Conservation (phyloP, 495 filamentous ascomycete genomes). For the Neurospora africana region DNA sequence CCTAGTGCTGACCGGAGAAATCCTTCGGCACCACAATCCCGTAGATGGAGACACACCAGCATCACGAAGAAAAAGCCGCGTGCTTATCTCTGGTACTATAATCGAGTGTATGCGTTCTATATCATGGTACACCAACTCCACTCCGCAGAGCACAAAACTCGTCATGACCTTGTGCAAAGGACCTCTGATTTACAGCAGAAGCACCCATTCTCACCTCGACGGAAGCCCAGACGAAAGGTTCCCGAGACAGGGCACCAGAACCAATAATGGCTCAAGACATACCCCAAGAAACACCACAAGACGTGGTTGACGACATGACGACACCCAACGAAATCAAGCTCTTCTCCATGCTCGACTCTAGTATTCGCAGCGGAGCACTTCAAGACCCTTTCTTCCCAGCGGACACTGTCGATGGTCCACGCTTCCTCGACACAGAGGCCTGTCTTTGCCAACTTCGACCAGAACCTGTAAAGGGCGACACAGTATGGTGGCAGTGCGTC, state of each 20-base stretch:
- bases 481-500: constrained; percentile 28
- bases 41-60: background rate
- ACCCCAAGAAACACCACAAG: background rate
- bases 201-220: background rate
- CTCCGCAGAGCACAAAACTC: background rate
- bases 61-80: background rate
- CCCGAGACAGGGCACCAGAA: background rate
- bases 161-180: background rate
- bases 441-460: constrained; percentile 28
- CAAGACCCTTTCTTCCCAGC: constrained; percentile 26
- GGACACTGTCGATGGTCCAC: constrained; percentile 15
- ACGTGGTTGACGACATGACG: background rate
- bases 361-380: background rate
- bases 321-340: background rate
- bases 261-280: background rate
- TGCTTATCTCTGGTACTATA: background rate
- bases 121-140: background rate
- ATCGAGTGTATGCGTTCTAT: background rate
- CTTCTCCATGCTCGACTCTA: background rate
- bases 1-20: background rate
- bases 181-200: background rate
- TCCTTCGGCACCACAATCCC: background rate
- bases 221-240: background rate
- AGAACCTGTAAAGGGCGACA: background rate
- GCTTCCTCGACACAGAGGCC: constrained; percentile 29